Conservation (phyloP, 1,284 basidiomycete species). For the Xanthoconium separans region DNA sequence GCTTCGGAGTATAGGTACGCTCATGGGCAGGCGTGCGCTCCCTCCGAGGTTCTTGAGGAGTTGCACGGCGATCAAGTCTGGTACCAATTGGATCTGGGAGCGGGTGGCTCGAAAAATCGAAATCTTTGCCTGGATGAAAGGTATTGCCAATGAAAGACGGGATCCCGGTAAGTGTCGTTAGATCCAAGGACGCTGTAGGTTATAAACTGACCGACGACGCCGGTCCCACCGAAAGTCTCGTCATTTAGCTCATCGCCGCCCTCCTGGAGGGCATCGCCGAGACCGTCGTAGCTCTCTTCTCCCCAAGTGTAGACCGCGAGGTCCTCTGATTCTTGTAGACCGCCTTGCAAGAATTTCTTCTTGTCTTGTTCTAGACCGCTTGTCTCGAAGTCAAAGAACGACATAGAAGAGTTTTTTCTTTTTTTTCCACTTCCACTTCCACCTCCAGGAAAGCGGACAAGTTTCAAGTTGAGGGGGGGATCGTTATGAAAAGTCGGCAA, state of each 20-base stretch:
- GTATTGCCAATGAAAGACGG: conserved; percentile 1
- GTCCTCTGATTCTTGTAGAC: conserved; percentile 65
- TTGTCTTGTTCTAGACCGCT: conserved; percentile 63
- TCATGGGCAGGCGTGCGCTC: conserved; percentile 33
- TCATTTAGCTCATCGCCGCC: conserved; percentile 90
- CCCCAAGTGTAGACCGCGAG: conserved; percentile 88
- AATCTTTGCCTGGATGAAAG: conserved; percentile 74
- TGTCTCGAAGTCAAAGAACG: conserved; percentile 78
- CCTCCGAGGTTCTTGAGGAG: conserved; percentile 22
- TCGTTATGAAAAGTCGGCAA: conserved; percentile 13
- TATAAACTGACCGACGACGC: conserved; percentile 75
- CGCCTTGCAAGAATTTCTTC: conserved; percentile 51
- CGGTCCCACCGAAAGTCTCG: conserved; percentile 87
- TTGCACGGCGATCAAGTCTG: conserved; percentile 19
- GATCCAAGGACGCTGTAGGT: conserved; percentile 29
- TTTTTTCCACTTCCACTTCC: conserved; percentile 10
- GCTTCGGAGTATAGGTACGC: conserved; percentile 15
- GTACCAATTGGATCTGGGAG: conserved; percentile 29
- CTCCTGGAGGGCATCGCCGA: conserved; percentile 86
- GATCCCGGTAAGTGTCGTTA: conserved; percentile 11
- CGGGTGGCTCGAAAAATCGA: conserved; percentile 74
- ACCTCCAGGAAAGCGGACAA: conserved; percentile 17
- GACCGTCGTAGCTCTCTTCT: conserved; percentile 86
- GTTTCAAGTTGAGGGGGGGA: background rate
- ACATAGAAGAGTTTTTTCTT: conserved; percentile 51